Conservation (phyloP, 2,329 filamentous ascomycete species). For the Phoma sp. region DNA sequence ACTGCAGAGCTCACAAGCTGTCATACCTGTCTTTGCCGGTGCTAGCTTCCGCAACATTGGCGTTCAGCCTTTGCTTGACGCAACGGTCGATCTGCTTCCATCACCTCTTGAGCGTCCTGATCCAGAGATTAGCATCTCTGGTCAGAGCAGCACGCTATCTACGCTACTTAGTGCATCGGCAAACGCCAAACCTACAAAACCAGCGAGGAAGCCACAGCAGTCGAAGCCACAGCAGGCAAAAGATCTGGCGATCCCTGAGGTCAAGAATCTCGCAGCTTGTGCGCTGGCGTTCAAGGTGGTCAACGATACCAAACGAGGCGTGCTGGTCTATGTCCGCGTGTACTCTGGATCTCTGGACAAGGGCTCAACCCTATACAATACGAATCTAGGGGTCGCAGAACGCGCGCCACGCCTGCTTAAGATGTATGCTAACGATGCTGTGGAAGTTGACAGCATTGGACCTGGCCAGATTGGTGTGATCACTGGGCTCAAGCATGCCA, state of each 20-base stretch:
- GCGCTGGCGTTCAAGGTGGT: slow-evolving; percentile 91
- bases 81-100: slow-evolving; percentile 85
- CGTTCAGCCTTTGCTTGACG: slow-evolving; percentile 89
- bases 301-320: slow-evolving; percentile 82
- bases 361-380: slow-evolving; percentile 83
- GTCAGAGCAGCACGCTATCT: slow-evolving; percentile 62
- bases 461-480: slow-evolving; percentile 95
- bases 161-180: slow-evolving; percentile 51
- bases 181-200: slow-evolving; percentile 18
- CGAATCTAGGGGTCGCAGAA: slow-evolving; percentile 80
- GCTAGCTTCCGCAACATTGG: slow-evolving; percentile 95
- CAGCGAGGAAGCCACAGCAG: slow-evolving; percentile 26
- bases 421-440: slow-evolving; percentile 87
- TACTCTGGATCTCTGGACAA: slow-evolving; percentile 83
- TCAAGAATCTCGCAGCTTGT: slow-evolving; percentile 72
- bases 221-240: slow-evolving; percentile 19
- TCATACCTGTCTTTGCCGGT: slow-evolving; percentile 88
- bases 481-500: slow-evolving; percentile 85
- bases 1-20: slow-evolving; percentile 69
- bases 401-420: slow-evolving; percentile 81
- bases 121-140: slow-evolving; percentile 75
- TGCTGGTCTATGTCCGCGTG: slow-evolving; percentile 89
- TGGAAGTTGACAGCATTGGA: slow-evolving; percentile 80
- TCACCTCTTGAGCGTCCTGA: slow-evolving; percentile 82
- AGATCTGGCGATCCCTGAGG: slow-evolving; percentile 37